A percentile compares a stretch with the other conserved stretches of the same genome.
Evolutionary conservation across 2,329 filamentous ascomycete species (phyloP).

Genomic region (Macrophomina pseudophaseolina): DNA sequence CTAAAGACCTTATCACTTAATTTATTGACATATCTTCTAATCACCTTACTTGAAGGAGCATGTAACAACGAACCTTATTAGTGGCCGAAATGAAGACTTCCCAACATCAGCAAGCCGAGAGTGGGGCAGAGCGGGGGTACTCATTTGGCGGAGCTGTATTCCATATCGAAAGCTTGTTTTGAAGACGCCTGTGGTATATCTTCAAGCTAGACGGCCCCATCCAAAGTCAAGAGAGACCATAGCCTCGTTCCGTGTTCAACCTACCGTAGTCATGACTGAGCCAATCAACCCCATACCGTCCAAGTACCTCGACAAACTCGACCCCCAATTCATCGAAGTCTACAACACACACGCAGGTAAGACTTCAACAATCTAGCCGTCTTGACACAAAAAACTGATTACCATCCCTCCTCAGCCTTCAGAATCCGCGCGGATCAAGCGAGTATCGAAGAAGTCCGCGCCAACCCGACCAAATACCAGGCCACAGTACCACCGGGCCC

Average conservation of each 20-base stretch:
- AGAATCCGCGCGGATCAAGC: slow-evolving; percentile 29
- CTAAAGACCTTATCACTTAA: too few relatives aligned
- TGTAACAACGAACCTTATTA: too few relatives aligned
- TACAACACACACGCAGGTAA: slow-evolving; percentile 41
- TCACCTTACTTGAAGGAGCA: too few relatives aligned
- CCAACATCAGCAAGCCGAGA: neutral
- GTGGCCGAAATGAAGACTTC: too few relatives aligned
- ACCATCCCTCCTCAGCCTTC: slow-evolving; percentile 29
- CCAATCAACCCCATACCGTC: slow-evolving; percentile 5
- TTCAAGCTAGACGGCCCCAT: too few relatives aligned
- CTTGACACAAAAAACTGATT: neutral
- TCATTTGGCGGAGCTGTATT: neutral
- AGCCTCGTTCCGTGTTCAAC: neutral
- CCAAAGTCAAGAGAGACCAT: too few relatives aligned
- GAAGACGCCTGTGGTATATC: too few relatives aligned
- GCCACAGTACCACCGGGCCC: slow-evolving; percentile 37
- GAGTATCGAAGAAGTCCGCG: slow-evolving; percentile 7
- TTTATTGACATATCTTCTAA: too few relatives aligned
- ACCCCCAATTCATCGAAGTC: slow-evolving; percentile 47
- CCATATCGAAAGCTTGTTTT: neutral
- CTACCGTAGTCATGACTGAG: neutral
- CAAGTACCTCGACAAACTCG: slow-evolving; percentile 37
- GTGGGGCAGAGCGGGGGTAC: slow-evolving; percentile 2
- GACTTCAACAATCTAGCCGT: slow-evolving; percentile 33
- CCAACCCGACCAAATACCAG: slow-evolving; percentile 31